Base-by-base conservation (phyloP, 1,284 basidiomycete genomes). In the Kwoniella shivajii region DNA sequence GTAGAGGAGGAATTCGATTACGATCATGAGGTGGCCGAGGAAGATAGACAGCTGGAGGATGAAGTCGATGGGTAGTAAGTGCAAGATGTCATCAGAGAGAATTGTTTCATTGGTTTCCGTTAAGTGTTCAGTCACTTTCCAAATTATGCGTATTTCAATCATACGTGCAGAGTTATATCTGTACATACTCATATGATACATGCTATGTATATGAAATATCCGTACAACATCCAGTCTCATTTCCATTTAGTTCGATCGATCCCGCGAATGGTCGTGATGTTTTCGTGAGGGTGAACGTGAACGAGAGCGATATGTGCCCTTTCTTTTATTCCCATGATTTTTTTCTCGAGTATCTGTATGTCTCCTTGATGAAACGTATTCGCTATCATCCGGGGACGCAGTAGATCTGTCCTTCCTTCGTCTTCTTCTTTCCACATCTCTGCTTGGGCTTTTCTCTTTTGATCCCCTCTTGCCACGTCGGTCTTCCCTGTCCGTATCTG, bases 1-100 rank as follows among this genome's bases (percentile, higher is more conserved):
- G 48, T 29, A 43, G 38, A 26, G n/a, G 36, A 34, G 18, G 45
- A 47, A 20, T 34, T 24, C 7, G 45, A 47, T 34, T 47, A 47
- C 5, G 50, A 51, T 37, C n/a, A 49, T 30, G 49, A 41, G n/a
- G n/a, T 27, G 13, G 27, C 3, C 9, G 49, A 38, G 10, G 49
- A 29, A 45, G 41, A 43, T 37, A 3, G 11, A 31, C 26, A 39
- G 31, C 30, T 34, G 37, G 45, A 47, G 30, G 36, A 34, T n/a
- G 45, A 47, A 24, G 22, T 47, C 14, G 45, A 27, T 7, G 39
- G 27, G 39, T 11, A 42, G 5, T 42, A 42, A 14, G 39, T 14
- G 33, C 33, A n/a, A n/a, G n/a, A n/a, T n/a, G n/a, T n/a, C n/a
- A n/a, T n/a, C n/a, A n/a, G n/a, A n/a, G n/a, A n/a, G n/a, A n/a